Evolutionary conservation across 2,329 filamentous ascomycete species (phyloP).

Genomic region (Verticillium tricorpus): DNA sequence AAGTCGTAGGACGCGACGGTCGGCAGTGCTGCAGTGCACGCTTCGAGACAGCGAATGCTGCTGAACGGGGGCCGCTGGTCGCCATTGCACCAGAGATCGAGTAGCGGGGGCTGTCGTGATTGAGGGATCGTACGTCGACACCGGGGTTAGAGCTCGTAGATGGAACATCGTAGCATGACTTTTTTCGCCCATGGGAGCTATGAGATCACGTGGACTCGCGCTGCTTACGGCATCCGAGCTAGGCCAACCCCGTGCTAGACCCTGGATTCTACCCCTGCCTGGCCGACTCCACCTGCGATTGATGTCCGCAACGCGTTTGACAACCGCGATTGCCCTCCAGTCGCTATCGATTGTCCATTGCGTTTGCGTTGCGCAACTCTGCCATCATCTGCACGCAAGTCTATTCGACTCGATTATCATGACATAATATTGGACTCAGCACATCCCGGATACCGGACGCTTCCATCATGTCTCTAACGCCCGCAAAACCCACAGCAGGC

Average conservation of each 20-base stretch:
- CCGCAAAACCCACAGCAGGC: constrained; percentile 17
- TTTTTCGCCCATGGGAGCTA: constrained; percentile 1
- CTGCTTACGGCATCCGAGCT: background rate
- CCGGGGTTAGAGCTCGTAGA: background rate
- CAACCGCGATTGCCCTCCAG: background rate
- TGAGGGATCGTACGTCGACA: background rate
- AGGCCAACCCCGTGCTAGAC: background rate
- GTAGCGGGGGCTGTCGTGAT: background rate
- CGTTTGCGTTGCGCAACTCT: background rate
- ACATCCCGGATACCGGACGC: background rate
- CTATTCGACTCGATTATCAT: background rate
- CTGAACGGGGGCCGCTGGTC: constrained; percentile 8
- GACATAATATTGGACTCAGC: background rate
- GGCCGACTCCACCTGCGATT: background rate
- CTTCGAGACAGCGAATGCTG: constrained; percentile 11
- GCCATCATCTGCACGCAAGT: no score
- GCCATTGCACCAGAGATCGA: constrained; percentile 8
- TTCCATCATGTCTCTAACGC: constrained; percentile 17
- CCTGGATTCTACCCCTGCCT: background rate
- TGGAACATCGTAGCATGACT: background rate
- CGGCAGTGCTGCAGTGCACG: constrained; percentile 13
- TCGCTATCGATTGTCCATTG: background rate
- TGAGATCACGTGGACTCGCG: constrained; percentile 3
- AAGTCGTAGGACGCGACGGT: background rate
- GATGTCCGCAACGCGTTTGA: background rate